A percentile compares a stretch with the other conserved stretches of the same genome.
phyloP scores from a whole-genome alignment of 495 filamentous ascomycete species.

The Tuber aestivum region DNA sequence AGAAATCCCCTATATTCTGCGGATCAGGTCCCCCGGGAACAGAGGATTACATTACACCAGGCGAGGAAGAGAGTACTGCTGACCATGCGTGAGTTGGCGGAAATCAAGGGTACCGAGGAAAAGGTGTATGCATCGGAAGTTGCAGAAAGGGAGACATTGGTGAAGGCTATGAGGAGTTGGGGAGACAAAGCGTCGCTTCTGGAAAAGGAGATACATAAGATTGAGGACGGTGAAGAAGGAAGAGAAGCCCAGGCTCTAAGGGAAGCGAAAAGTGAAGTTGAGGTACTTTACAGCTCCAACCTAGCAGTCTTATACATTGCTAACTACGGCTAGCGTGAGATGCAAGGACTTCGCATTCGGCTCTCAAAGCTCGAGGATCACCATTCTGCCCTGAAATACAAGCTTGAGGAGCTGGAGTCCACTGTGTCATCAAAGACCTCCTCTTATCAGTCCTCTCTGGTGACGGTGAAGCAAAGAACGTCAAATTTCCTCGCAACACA shows the following conservation, averaged over 20 bases:
- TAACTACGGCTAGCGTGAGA: conserved; percentile 11
- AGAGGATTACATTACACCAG: conserved; percentile 25
- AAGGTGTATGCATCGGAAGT: conserved; percentile 56
- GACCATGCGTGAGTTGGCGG: conserved; percentile 65
- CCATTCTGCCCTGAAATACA: conserved; percentile 38
- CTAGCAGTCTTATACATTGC: neutral
- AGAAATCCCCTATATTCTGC: neutral
- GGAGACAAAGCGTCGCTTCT: conserved; percentile 53
- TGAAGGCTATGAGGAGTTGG: conserved; percentile 59
- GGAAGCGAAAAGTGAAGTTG: conserved; percentile 42
- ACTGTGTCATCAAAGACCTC: conserved; percentile 29
- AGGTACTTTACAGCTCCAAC: neutral
- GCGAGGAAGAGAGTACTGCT: conserved; percentile 66
- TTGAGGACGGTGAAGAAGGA: conserved; percentile 49
- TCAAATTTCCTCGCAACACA: conserved; percentile 23
- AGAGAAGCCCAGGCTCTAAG: conserved; percentile 39
- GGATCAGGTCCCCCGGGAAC: conserved; percentile 7
- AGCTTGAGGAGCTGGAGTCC: conserved; percentile 53
- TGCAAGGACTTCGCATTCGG: conserved; percentile 19
- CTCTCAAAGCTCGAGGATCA: conserved; percentile 31
- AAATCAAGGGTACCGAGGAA: conserved; percentile 66
- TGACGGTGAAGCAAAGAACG: conserved; percentile 18
- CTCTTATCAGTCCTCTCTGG: conserved; percentile 33
- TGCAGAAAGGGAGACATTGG: conserved; percentile 52
- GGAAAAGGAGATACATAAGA: conserved; percentile 54